phyloP scores from a whole-genome alignment of 352 stramenopile genomes.

The Achlya hypogyna region DNA sequence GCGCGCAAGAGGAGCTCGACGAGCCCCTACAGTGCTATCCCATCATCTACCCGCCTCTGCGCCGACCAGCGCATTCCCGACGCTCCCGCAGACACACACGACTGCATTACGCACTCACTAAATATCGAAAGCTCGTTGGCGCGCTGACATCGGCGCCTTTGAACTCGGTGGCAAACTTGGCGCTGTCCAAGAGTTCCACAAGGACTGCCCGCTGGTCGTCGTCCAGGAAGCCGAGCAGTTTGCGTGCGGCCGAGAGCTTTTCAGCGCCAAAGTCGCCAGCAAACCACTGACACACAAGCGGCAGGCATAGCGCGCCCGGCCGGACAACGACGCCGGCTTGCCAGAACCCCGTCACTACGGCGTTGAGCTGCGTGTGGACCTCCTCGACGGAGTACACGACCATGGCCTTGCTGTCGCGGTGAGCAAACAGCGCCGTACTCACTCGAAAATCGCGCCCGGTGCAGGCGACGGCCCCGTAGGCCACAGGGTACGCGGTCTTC shows the following conservation, averaged over 20 bases:
- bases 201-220: background rate
- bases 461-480: slow-evolving; percentile 29
- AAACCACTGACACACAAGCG: slow-evolving; percentile 53
- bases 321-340: slow-evolving; percentile 35
- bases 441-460: slow-evolving; percentile 59
- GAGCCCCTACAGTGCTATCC: no score
- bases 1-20: no score
- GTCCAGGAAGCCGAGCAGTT: background rate
- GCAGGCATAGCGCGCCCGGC: slow-evolving; percentile 39
- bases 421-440: slow-evolving; percentile 77
- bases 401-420: slow-evolving; percentile 37
- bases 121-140: no score
- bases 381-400: slow-evolving; percentile 49
- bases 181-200: background rate
- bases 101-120: no score
- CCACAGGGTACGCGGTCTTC: slow-evolving; percentile 28
- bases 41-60: no score
- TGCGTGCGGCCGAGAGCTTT: slow-evolving; percentile 2
- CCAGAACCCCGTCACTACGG: slow-evolving; percentile 36
- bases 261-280: slow-evolving; percentile 22
- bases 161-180: slow-evolving; percentile 10
- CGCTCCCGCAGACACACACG: no score
- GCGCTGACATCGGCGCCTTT: background rate
- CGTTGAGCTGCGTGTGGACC: slow-evolving; percentile 73
- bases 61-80: no score